Evolutionary conservation across 345 rosid species (phyloP).

Genomic region (Eutrema heterophyllum): DNA sequence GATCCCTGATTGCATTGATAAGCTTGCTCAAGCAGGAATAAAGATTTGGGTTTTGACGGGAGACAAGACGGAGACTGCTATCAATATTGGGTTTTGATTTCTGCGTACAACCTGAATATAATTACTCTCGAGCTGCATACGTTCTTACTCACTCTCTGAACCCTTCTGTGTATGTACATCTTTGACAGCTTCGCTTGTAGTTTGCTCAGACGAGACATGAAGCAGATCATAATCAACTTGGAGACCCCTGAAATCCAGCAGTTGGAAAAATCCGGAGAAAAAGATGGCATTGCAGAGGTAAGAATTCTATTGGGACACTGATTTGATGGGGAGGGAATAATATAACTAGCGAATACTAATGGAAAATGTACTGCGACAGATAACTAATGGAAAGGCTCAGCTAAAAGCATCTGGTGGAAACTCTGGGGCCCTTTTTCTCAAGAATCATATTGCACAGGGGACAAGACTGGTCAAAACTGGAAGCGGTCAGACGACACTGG

Average conservation of each 20-base stretch:
- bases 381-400: slow-evolving; percentile 58
- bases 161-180: slow-evolving; percentile 25
- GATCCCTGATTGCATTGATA: slow-evolving; percentile 97
- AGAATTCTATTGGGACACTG: background rate
- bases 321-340: background rate
- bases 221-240: slow-evolving; percentile 77
- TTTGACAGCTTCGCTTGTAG: slow-evolving; percentile 86
- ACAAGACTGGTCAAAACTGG: slow-evolving; percentile 84
- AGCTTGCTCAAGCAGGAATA: slow-evolving; percentile 96
- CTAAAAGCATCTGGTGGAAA: slow-evolving; percentile 43
- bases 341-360: slow-evolving; percentile 17
- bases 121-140: background rate
- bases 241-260: slow-evolving; percentile 65
- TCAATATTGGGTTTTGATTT: slow-evolving; percentile 76
- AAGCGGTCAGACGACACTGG: slow-evolving; percentile 77
- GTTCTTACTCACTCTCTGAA: slow-evolving; percentile 25
- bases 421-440: slow-evolving; percentile 39
- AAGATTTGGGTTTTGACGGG: slow-evolving; percentile 98
- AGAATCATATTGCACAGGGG: slow-evolving; percentile 45
- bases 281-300: slow-evolving; percentile 62
- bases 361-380: slow-evolving; percentile 57
- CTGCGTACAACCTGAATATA: background rate
- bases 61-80: slow-evolving; percentile 98
- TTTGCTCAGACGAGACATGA: slow-evolving; percentile 94
- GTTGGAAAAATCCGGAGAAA: slow-evolving; percentile 69